phyloP scores from a whole-genome alignment of 2,329 filamentous ascomycete genomes.

The Cordyceps pruinosa region DNA sequence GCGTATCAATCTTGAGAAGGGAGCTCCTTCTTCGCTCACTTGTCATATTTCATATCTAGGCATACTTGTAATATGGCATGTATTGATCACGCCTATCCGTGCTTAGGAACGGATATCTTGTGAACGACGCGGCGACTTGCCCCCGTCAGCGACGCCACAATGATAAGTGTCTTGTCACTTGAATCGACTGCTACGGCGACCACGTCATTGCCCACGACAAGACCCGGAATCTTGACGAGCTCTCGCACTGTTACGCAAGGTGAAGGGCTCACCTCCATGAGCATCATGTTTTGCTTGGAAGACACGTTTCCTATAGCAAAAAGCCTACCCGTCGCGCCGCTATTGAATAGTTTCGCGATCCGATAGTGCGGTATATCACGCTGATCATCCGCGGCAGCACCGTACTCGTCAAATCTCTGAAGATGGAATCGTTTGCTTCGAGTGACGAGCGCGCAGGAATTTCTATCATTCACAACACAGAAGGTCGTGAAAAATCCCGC shows the following conservation, averaged over 20 bases:
- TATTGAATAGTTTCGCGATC: conserved; percentile 22
- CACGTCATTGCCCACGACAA: conserved; percentile 17
- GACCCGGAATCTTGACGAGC: conserved; percentile 14
- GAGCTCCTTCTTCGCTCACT: not conserved
- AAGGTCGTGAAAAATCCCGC: conserved; percentile 25
- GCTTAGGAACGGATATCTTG: conserved; percentile 8
- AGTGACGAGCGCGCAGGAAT: conserved; percentile 20
- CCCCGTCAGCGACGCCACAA: conserved; percentile 20
- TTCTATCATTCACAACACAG: conserved; percentile 18
- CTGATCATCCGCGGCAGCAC: conserved; percentile 10
- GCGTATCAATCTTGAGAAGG: not conserved
- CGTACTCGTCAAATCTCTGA: conserved; percentile 13
- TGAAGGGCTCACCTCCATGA: conserved; percentile 20
- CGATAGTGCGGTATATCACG: conserved; percentile 22
- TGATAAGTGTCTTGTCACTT: conserved; percentile 14
- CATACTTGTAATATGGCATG: not conserved
- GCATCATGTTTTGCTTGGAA: conserved; percentile 18
- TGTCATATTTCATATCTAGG: not conserved
- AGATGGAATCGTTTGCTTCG: conserved; percentile 22
- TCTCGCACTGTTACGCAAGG: conserved; percentile 11
- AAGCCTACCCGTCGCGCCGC: conserved; percentile 16
- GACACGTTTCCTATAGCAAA: conserved; percentile 20
- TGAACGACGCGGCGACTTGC: conserved; percentile 20
- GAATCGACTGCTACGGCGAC: not conserved
- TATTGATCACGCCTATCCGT: not conserved